Percentiles rank a stretch among this genome's conserved stretches.
phyloP scores from a whole-genome alignment of 345 rosid genomes.

The Lenwebbia sp. region DNA sequence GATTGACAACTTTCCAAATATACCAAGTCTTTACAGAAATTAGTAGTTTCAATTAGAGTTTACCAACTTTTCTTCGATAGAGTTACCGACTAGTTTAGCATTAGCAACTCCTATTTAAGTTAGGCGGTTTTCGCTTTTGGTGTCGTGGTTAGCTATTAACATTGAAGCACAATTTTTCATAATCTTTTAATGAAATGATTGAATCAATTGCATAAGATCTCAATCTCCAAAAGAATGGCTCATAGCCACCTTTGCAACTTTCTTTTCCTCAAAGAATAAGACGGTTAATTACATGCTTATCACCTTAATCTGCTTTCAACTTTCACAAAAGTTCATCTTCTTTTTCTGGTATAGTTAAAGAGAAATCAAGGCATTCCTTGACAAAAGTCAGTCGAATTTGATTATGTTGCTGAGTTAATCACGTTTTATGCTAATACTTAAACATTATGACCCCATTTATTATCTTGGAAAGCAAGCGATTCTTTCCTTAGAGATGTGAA shows the following conservation, averaged over 20 bases:
- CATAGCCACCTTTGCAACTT: background rate
- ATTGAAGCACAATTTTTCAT: background rate
- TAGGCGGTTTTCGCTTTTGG: background rate
- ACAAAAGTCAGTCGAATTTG: rapidly evolving
- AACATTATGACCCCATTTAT: no score
- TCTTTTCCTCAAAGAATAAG: background rate
- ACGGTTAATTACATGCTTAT: background rate
- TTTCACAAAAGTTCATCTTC: background rate
- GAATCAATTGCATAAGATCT: background rate
- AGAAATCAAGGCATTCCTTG: background rate
- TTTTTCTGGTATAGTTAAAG: background rate
- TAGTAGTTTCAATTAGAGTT: background rate
- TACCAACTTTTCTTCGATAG: background rate
- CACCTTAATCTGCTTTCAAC: background rate
- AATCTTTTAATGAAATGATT: background rate
- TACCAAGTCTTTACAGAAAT: background rate
- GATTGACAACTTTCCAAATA: background rate
- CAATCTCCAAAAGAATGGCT: background rate
- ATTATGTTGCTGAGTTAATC: background rate
- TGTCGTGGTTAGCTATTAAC: background rate
- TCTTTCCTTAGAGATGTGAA: background rate
- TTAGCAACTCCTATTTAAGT: background rate
- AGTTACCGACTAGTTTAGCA: background rate
- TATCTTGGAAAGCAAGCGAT: background rate
- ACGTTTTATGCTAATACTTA: background rate